Evolutionary conservation across 768 basidiomycete genomes (phyloP), one percentile per base, ranked within the genome.

Genomic region (Panus rudis): DNA sequence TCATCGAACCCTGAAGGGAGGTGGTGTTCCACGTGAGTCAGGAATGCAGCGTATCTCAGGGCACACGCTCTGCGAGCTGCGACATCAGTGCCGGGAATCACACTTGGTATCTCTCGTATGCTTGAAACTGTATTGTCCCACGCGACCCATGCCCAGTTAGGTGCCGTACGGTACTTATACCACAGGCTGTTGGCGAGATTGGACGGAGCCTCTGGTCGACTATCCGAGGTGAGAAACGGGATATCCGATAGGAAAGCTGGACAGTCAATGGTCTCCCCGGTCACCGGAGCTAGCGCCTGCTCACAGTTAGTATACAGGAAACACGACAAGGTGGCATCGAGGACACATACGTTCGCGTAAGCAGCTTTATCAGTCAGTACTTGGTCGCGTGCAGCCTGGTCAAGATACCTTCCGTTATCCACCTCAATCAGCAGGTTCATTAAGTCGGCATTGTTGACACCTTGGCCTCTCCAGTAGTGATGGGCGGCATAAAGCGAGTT

Each of bases 41-140:
- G 66, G 54, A 91, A 89, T 12, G 64, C 63, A 4, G 76, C 83
- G 54, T 88, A 91, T 39, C 78, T 73, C 23, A 83, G 52, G 3
- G 81, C 80, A 47, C 75, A 77, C 26, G 65, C 63, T 39, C 70
- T 67, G 19, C 76, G 74, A 20, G 63, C 69, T 41, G 61, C 57
- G 8, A 35, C 7, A 17, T 35, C 33, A 6, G 57, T 45, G 43
- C 80, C 78, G 4, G 67, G 52, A 13, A 70, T 70, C 68, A 83
- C 74, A 33, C 62, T 60, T 5, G 81, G 76, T 33, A 85, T 69
- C 56, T 84, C 81, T 32, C 80, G 82, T 33, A 91, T 66, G 40
- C 80, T 81, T 5, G 83, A 77, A 33, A 91, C 70, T 1, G 81
- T 78, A 52, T 85, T 89, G 56, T 89, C 85, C 87, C 87, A 90